Base-by-base conservation (phyloP, 2,329 filamentous ascomycete genomes). In the Colletotrichum spaethianum region DNA sequence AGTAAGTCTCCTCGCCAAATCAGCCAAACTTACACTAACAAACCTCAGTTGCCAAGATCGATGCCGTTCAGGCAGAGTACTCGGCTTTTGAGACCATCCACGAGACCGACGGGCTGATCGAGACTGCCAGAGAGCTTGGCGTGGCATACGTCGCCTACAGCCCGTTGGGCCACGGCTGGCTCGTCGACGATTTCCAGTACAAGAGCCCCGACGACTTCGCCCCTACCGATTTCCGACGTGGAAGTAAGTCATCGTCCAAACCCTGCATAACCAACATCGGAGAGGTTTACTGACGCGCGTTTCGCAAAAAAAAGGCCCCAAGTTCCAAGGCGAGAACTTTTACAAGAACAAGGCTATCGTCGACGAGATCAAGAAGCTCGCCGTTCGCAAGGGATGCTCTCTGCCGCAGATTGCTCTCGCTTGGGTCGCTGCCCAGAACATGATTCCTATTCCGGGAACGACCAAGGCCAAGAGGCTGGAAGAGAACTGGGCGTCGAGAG, bases 391-490 rank as follows among this genome's bases (percentile, higher is more conserved):
- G 67, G 80, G 80, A 3, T 82, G 80, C 74, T 77, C 74, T 0
- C 63, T 79, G 28, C 74, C 80, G 3, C 82, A 84, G 59, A 77
- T 84, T 8, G 82, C 83, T 0, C 78, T 84, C 0, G 80, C 82
- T 0, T 84, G 82, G 83, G 82, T 83, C 1, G 80, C 78, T 12
- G 76, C 81, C 76, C 80, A 84, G 50, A 80, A 81, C 0, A 76
- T 85, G 76, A 85, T 87, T 70, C 77, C 84, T 0, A 86, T 86
- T 60, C 84, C 85, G 0, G 85, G 86, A 1, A 85, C 83, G 0
- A 85, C 83, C 0, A 85, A 84, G 73, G 67, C 79, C 0, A 59
- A 71, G 4, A 79, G 84, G 0, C 60, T 85, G 8, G 82, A 83
- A 57, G 80, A 84, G 62, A 86, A 85, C 67, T 83, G 79, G 79